Evolutionary conservation across 768 basidiomycete species (phyloP).

Genomic region (Boletus tomentosulus): DNA sequence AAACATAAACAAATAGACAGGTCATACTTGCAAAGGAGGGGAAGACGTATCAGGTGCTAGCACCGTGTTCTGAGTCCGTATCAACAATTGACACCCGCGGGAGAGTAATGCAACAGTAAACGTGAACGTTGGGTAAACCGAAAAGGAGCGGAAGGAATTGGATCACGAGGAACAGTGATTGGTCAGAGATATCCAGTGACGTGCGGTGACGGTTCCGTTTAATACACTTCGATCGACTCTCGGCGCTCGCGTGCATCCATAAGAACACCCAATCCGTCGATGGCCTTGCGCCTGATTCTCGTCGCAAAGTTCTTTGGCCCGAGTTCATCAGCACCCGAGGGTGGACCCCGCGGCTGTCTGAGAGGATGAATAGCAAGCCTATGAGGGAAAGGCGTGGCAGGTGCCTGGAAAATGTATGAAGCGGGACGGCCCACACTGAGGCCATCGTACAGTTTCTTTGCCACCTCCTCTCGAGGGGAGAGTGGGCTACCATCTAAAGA

Average conservation of each 20-base stretch:
- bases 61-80: constrained; percentile 22
- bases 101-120: constrained; percentile 12
- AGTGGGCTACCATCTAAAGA: constrained; percentile 57
- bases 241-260: constrained; percentile 80
- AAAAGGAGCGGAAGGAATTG: constrained; percentile 20
- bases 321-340: constrained; percentile 81
- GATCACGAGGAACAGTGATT: constrained; percentile 6
- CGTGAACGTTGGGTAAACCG: constrained; percentile 6
- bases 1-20: constrained; percentile 20
- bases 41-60: constrained; percentile 21
- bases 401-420: constrained; percentile 29
- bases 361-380: constrained; percentile 68
- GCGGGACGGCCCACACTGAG: constrained; percentile 76
- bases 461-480: constrained; percentile 81
- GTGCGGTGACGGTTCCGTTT: constrained; percentile 22
- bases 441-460: constrained; percentile 86
- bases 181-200: constrained; percentile 9
- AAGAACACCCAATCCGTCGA: constrained; percentile 73
- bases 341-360: constrained; percentile 86
- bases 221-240: constrained; percentile 69
- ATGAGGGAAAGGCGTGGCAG: constrained; percentile 33
- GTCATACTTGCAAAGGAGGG: constrained; percentile 26
- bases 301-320: constrained; percentile 87
- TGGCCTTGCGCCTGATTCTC: constrained; percentile 79
- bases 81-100: constrained; percentile 10